Base-by-base conservation (phyloP, 1,139 yeast species). In the Taphrina confusa region DNA sequence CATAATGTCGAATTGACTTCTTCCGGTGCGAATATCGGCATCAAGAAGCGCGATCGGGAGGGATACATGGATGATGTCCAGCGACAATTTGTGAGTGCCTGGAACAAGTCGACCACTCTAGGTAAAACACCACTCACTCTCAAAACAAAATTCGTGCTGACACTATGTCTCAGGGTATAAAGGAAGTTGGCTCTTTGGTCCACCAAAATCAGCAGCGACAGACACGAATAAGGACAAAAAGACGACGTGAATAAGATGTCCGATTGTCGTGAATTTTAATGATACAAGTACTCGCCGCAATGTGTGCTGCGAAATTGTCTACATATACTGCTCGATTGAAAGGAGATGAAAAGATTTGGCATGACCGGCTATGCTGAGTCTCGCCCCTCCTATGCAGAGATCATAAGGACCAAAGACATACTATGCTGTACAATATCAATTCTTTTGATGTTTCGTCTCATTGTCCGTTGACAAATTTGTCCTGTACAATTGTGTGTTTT, bases 11-110 rank as follows among this genome's bases (percentile, higher is more conserved):
- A 14, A 12, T 23, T 56, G 30, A 33, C 54, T 3, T 8, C 33
- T 4, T 14, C 40, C 12, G 60, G 60, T 23, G 60, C 60, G n/a
- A 46, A 33, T 11, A 46, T 56, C 31, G 54, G 60, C 33, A 54
- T 56, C 39, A 46, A 46, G 40, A 11, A 20, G 30, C 40, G 46
- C 23, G 36, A 39, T 11, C 28, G 51, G 23, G 60, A 56, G 18
- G 23, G 28, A 18, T 37, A 44, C 30, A 28, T 46, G 31, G 60
- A 56, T 12, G 44, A 36, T 11, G 42, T 49, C 12, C 60, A 56
- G 34, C 45, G 25, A 37, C 34, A 37, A 22, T 16, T 56, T 12
- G 54, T 56, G 18, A 11, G 20, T 11, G 60, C 60, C 9, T 46
- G 54, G 60, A 31, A 27, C 5, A 36, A 14, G 9, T 18, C 54